Base-by-base conservation (phyloP, 1,284 basidiomycete species). In the Cutaneotrichosporon sp. region DNA sequence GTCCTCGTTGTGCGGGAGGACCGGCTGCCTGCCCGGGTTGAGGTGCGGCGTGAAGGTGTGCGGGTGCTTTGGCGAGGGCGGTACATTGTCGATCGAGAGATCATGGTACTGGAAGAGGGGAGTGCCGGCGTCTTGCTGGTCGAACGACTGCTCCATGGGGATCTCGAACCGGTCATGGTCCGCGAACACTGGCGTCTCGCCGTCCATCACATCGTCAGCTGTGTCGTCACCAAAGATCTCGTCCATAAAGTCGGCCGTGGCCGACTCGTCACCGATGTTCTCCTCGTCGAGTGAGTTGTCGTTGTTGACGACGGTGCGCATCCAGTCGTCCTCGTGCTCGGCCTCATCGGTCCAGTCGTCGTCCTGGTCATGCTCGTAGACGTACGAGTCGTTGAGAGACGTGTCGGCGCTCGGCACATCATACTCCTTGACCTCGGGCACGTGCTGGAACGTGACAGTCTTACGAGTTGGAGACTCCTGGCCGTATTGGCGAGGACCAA, bases 391-490 rank as follows among this genome's bases (percentile, higher is more conserved):
- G 34, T 82, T 82, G 40, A 76, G 76, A 13, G 76, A 80, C 31
- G 84, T 82, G 22, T 82, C 80, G n/a, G 82, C 79, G 50, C 87
- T 87, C 51, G 88, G 86, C 18, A 84, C 80, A 64, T 91, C 88
- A 75, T 91, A 92, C 77, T 96, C 92, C 64, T 95, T 83, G 31
- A 97, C 91, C 70, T 96, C 91, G 69, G 91, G 91, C 9, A 87
- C 85, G 70, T 90, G 87, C 77, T 91, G 86, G 70, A 92, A 97
- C 0, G 89, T 92, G 56, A 97, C 94, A 0, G 89, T 94, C 80
- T 93, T 81, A 67, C 87, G 81, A 46, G 84, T 72, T 84, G 85
- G 63, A 84, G 84, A 73, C 77, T 85, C 62, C 77, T 73, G 66
- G 56, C 64, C 55, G 58, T 71, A 53, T 58, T 67, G 61, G 42